phyloP scores from a whole-genome alignment of 805 yeast species.

The Suhomyces faveliae region DNA sequence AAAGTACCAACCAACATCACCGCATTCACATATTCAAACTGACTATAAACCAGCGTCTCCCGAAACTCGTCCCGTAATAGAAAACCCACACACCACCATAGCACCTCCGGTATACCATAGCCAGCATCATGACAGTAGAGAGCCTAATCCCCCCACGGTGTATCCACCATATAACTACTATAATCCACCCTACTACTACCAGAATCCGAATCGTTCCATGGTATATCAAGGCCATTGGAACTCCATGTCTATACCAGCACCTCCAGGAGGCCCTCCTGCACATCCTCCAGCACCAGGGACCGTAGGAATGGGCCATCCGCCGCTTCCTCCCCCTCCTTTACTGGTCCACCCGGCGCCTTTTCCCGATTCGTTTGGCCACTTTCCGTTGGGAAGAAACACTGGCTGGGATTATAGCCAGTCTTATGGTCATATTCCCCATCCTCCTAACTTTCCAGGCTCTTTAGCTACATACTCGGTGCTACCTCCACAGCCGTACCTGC shows the following conservation, averaged over 20 bases:
- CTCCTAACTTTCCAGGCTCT: background rate
- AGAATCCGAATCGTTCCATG: background rate
- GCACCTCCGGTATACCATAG: background rate
- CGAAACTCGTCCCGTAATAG: no score
- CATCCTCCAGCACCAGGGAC: background rate
- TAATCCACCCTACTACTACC: background rate
- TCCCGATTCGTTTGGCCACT: background rate
- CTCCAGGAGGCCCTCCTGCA: background rate
- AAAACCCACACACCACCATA: background rate
- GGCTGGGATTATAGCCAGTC: background rate
- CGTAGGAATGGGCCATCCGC: background rate
- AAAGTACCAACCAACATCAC: background rate
- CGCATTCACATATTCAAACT: background rate
- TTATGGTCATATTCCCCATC: background rate
- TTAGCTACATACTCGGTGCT: background rate
- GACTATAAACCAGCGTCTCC: background rate
- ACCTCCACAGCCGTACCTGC: background rate
- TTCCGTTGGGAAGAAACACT: background rate
- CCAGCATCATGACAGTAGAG: background rate
- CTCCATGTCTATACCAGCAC: background rate
- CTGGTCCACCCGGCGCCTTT: background rate
- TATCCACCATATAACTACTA: background rate
- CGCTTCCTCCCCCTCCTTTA: background rate
- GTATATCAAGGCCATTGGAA: background rate
- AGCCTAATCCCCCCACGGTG: no score